phyloP scores from a whole-genome alignment of 1,284 basidiomycete genomes.

The Fomitopsis pinicola region DNA sequence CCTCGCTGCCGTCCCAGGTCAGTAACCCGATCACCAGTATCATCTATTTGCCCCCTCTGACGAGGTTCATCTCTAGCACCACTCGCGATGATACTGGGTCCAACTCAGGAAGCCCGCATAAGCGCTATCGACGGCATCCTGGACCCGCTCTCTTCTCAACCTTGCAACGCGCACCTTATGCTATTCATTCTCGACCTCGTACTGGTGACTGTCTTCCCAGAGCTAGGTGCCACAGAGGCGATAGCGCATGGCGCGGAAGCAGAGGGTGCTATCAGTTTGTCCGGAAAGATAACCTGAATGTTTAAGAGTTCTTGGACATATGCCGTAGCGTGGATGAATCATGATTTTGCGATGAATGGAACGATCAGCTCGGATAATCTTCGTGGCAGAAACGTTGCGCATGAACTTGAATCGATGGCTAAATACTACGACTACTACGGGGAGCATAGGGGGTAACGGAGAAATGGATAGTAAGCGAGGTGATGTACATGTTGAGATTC shows the following conservation, averaged over 20 bases:
- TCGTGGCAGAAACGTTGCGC: not conserved
- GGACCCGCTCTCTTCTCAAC: constrained; percentile 50
- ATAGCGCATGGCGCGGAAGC: constrained; percentile 3
- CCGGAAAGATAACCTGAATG: not conserved
- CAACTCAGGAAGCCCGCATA: constrained; percentile 32
- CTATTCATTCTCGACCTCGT: constrained; percentile 63
- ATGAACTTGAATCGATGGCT: not conserved
- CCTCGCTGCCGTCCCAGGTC: constrained; percentile 42
- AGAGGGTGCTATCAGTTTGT: not conserved
- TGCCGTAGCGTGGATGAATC: not conserved
- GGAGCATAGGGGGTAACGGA: not conserved
- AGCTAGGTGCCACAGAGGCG: constrained; percentile 38
- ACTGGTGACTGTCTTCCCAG: constrained; percentile 61
- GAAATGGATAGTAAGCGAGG: not conserved
- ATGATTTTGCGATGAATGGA: not conserved
- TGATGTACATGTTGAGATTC: not conserved
- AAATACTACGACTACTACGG: constrained; percentile 5
- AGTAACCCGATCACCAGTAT: constrained; percentile 13
- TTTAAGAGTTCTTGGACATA: not conserved
- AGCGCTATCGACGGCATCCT: constrained; percentile 47
- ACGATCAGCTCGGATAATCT: not conserved
- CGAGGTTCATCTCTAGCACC: constrained; percentile 15
- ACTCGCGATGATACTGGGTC: constrained; percentile 44
- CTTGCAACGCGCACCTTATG: constrained; percentile 65
- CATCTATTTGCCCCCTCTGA: not conserved